These are phyloP conservation scores for Lecanicillium sp. DNA, from an alignment of 2,329 filamentous ascomycete species.

Conservation along the genomic window DNA sequence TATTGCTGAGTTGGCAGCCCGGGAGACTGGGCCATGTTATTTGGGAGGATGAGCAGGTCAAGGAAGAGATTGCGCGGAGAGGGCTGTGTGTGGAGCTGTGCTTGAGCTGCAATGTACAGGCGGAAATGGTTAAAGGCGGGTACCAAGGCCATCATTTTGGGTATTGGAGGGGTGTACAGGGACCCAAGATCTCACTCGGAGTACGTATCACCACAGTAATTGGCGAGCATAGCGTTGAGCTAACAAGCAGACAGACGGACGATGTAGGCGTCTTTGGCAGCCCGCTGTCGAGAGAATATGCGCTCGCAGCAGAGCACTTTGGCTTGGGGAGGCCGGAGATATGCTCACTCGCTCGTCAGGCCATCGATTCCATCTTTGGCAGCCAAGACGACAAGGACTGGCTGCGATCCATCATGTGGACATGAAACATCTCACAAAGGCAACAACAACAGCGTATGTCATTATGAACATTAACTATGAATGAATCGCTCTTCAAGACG, in stretches of 20 bases:
- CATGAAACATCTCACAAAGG: background rate
- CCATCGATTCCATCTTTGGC: conserved; percentile 62
- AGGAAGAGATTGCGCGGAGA: conserved; percentile 43
- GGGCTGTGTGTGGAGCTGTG: conserved; percentile 68
- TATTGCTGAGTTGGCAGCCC: conserved; percentile 60
- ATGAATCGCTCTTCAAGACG: conserved; percentile 4
- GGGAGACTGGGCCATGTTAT: conserved; percentile 74
- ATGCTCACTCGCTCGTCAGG: conserved; percentile 51
- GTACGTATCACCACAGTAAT: conserved; percentile 42
- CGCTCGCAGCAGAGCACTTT: conserved; percentile 67
- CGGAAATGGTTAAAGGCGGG: conserved; percentile 62
- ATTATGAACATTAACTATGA: background rate
- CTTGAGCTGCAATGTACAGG: conserved; percentile 74
- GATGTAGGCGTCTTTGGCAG: conserved; percentile 79
- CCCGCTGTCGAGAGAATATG: conserved; percentile 69
- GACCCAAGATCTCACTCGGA: conserved; percentile 58
- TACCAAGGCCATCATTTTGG: conserved; percentile 71
- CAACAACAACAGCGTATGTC: background rate
- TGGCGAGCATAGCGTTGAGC: background rate
- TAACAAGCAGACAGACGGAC: conserved; percentile 56
- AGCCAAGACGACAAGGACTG: conserved; percentile 54
- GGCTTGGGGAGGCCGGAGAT: conserved; percentile 41
- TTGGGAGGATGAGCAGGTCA: conserved; percentile 58
- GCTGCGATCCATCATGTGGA: conserved; percentile 47
- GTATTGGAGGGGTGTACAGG: conserved; percentile 56